Conservation (phyloP, 176 grass and related monocot genomes). For the Eragrostis nindensis region DNA sequence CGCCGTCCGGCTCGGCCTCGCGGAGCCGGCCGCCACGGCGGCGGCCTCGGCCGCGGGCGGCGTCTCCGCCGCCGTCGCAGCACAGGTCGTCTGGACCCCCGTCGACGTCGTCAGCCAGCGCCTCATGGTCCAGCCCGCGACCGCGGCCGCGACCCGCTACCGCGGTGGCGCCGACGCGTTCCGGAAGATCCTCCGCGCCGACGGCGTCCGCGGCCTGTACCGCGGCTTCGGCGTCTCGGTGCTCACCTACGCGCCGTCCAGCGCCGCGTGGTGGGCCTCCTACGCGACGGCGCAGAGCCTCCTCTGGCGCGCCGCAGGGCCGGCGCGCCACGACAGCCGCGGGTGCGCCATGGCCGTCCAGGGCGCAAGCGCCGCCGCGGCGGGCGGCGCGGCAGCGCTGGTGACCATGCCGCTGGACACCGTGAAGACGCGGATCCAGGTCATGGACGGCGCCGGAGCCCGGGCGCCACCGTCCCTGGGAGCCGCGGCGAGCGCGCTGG, state of each 20-base stretch:
- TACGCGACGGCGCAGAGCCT: constrained; percentile 79
- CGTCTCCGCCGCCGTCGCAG: constrained; percentile 75
- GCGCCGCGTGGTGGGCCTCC: constrained; percentile 94
- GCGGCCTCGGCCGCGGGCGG: constrained; percentile 74
- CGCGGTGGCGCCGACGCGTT: constrained; percentile 63
- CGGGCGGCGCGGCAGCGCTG: constrained; percentile 68
- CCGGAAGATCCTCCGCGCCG: constrained; percentile 66
- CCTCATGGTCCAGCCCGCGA: constrained; percentile 75
- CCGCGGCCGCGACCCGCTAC: constrained; percentile 42
- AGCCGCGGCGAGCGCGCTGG: constrained; percentile 58
- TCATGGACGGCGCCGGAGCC: constrained; percentile 56
- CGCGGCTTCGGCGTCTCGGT: constrained; percentile 93
- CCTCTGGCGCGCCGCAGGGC: constrained; percentile 60
- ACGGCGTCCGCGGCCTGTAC: constrained; percentile 83
- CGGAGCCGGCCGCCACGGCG: constrained; percentile 68
- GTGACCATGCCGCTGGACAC: constrained; percentile 98
- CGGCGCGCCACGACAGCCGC: constrained; percentile 44
- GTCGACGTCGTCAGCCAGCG: constrained; percentile 92
- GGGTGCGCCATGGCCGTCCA: constrained; percentile 68
- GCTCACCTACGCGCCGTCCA: constrained; percentile 94
- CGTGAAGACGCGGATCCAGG: constrained; percentile 93
- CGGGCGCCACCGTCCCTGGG: constrained; percentile 40
- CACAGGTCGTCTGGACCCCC: constrained; percentile 92
- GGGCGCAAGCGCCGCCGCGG: constrained; percentile 73
- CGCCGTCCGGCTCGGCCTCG: constrained; percentile 61